Evolutionary conservation across 371 early-diverging fungal species (phyloP).

Genomic region (Sporodiniella umbellata): DNA sequence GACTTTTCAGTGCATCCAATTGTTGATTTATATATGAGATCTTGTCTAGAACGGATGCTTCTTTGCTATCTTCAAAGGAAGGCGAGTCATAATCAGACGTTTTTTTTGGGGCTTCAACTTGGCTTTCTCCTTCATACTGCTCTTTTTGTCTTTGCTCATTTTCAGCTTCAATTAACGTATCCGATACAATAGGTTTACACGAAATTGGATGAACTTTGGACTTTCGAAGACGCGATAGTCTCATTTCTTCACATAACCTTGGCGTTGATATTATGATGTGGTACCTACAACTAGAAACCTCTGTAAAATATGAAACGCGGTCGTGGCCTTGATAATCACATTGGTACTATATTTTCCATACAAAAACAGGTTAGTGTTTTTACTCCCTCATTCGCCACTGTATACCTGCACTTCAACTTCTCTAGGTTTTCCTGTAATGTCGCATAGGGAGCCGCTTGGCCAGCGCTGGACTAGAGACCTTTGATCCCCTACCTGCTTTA

Average conservation of each 20-base stretch:
- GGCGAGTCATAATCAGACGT: not conserved
- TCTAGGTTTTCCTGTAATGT: constrained; percentile 66
- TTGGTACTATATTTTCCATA: constrained; percentile 51
- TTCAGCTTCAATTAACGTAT: constrained; percentile 31
- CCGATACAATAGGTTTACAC: constrained; percentile 62
- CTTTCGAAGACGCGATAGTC: constrained; percentile 45
- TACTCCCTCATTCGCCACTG: constrained; percentile 31
- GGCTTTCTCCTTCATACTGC: constrained; percentile 1
- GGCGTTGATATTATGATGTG: constrained; percentile 70
- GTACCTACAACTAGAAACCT: constrained; percentile 66
- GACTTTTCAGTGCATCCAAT: constrained; percentile 3
- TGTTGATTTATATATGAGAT: constrained; percentile 29
- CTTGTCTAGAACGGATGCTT: constrained; percentile 4
- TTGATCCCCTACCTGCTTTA: constrained; percentile 42
- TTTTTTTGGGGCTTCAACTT: constrained; percentile 2
- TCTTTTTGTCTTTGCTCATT: constrained; percentile 3
- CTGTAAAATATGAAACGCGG: constrained; percentile 56
- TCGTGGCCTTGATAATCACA: constrained; percentile 59
- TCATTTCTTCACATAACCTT: constrained; percentile 63
- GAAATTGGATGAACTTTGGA: constrained; percentile 52
- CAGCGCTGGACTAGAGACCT: constrained; percentile 65
- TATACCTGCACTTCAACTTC: constrained; percentile 60
- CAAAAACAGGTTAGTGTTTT: not conserved
- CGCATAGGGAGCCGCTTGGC: constrained; percentile 72
- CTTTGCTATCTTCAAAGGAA: too few species aligned